These are phyloP conservation scores for Cubamyces lactineus DNA, from an alignment of 768 basidiomycete species.

Conservation along the genomic window DNA sequence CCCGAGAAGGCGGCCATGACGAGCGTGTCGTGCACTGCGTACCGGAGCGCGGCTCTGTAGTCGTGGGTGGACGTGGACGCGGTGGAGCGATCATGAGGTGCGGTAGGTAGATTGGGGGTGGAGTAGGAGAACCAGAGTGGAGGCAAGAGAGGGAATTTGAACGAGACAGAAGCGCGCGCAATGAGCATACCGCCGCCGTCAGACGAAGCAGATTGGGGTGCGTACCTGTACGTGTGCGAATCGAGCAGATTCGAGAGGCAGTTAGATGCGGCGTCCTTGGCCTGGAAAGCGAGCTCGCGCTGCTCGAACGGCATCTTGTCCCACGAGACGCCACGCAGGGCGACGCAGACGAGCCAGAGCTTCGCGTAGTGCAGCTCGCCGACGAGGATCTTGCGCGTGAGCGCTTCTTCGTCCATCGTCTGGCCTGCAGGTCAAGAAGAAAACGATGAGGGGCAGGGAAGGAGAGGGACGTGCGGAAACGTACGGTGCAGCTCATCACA, in stretches of 20 bases:
- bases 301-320: conserved; percentile 97
- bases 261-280: conserved; percentile 88
- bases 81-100: neutral
- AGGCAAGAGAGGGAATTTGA: no score
- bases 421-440: conserved; percentile 51
- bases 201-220: neutral
- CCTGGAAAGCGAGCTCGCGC: conserved; percentile 92
- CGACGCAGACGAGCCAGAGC: conserved; percentile 93
- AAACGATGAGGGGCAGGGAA: no score
- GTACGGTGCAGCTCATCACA: conserved; percentile 84
- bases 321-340: conserved; percentile 90
- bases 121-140: no score
- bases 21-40: conserved; percentile 91
- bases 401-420: conserved; percentile 81
- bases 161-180: neutral
- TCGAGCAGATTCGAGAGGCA: conserved; percentile 85
- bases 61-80: neutral
- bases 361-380: conserved; percentile 93
- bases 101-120: no score
- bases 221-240: conserved; percentile 76
- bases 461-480: conserved; percentile 27
- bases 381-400: conserved; percentile 84
- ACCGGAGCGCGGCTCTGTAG: conserved; percentile 80
- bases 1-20: conserved; percentile 92
- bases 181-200: neutral